Evolutionary conservation across 441 rosid genomes (phyloP), one percentile per base, ranked within the genome.

Genomic region (Adansonia madagascariensis): DNA sequence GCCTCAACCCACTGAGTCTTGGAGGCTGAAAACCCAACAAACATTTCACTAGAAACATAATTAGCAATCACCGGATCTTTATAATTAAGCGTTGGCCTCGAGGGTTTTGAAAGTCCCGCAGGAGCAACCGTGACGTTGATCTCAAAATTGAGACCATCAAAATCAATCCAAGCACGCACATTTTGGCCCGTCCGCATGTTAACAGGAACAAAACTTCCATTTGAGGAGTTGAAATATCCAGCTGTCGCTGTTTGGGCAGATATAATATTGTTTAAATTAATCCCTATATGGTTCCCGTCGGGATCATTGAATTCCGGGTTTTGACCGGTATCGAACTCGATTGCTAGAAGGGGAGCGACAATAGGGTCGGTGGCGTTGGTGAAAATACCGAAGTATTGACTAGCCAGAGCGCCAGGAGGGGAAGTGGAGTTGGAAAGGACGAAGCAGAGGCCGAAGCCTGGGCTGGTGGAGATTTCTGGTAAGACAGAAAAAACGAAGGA

Each of bases 381-480:
- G 80, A 94, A 94, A 61, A 92, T 86, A 12, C 97, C 97, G 17
- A 91, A 92, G 86, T 87, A 91, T 73, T 92, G 97, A 79, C 96
- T 59, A 4, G 94, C 82, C 6, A 94, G 3, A 3, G 94, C 92
- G 0, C 79, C 86, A 0, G 96, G 94, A 2, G 96, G 97, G n/a
- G 91, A 84, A 0, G 96, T 90, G 76, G 87, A 87, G 63, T 92
- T 91, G 71, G 91, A 87, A 82, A 92, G 94, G 77, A 89, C 92
- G 81, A 94, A 91, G 63, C 91, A 86, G 77, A 94, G 93, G 83
- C 97, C 98, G 39, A 92, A 92, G 5, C 94, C 93, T 0, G 98
- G 97, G 46, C 90, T 90, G 3, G 91, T 77, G 46, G 92, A 79
- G 62, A 92, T 89, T 67, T 91, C 83, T 2, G 95, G 97, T 73